Evolutionary conservation across 495 filamentous ascomycete genomes (phyloP).

Genomic region (Aspergillus avenaceus): DNA sequence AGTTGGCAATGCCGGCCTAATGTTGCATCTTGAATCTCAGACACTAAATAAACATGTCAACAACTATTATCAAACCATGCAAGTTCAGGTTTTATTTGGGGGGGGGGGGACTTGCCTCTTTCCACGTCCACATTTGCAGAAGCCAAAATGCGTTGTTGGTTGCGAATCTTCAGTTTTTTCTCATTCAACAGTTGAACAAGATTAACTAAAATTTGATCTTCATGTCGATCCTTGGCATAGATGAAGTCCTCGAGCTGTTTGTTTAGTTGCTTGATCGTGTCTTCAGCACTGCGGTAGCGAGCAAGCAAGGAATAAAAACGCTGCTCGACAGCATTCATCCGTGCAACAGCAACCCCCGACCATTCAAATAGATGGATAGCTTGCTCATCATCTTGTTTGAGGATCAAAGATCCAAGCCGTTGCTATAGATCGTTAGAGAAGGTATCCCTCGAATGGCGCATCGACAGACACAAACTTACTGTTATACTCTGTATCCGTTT

Average conservation of each 20-base stretch:
- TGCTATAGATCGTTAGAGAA: conserved; percentile 41
- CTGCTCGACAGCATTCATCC: conserved; percentile 36
- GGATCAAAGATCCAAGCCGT: conserved; percentile 62
- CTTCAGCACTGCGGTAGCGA: conserved; percentile 39
- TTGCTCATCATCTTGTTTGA: conserved; percentile 59
- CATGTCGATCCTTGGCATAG: conserved; percentile 61
- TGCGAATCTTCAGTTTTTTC: conserved; percentile 88
- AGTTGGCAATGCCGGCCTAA: conserved; percentile 7
- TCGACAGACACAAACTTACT: conserved; percentile 25
- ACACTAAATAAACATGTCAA: conserved; percentile 17
- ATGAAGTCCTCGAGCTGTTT: conserved; percentile 60
- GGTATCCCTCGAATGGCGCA: background rate
- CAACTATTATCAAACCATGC: background rate
- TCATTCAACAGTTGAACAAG: conserved; percentile 71
- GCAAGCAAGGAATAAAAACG: conserved; percentile 45
- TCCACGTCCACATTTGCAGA: conserved; percentile 53
- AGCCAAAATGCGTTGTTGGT: conserved; percentile 68
- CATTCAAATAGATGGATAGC: conserved; percentile 71
- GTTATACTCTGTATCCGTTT: conserved; percentile 56
- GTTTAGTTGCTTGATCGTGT: conserved; percentile 48
- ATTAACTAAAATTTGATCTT: conserved; percentile 66
- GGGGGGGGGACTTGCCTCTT: conserved; percentile 37
- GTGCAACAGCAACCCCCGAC: conserved; percentile 51
- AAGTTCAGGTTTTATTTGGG: background rate
- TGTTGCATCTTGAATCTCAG: conserved; percentile 20